phyloP scores from a whole-genome alignment of 1,284 basidiomycete genomes.

The Cystobasidium sp. region DNA sequence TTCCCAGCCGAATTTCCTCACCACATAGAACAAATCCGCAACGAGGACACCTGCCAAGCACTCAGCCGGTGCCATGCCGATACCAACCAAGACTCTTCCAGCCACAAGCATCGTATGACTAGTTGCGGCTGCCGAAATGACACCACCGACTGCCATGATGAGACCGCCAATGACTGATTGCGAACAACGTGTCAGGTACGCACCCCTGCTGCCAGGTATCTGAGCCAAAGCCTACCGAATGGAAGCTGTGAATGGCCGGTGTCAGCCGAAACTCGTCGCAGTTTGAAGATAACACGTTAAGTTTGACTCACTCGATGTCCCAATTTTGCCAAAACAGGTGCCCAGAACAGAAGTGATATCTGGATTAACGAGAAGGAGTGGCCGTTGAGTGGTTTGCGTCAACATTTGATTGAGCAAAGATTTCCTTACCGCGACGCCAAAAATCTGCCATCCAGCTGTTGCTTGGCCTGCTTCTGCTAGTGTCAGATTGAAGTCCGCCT shows the following conservation, averaged over 20 bases:
- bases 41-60: conserved; percentile 29
- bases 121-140: conserved; percentile 12
- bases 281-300: neutral
- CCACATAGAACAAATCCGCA: conserved; percentile 31
- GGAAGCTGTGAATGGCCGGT: neutral
- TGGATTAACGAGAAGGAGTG: neutral
- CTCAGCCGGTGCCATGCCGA: conserved; percentile 37
- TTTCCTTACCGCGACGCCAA: conserved; percentile 21
- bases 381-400: neutral
- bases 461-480: conserved; percentile 37
- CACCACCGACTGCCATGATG: conserved; percentile 30
- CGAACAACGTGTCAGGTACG: neutral
- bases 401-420: neutral
- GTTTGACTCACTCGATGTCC: conserved; percentile 13
- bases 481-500: conserved; percentile 19
- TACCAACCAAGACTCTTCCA: conserved; percentile 22
- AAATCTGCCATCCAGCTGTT: conserved; percentile 40
- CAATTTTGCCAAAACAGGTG: conserved; percentile 11
- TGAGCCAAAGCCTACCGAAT: conserved; percentile 1
- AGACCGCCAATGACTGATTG: conserved; percentile 16
- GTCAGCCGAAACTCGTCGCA: neutral
- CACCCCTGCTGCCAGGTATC: neutral
- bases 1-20: neutral
- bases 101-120: conserved; percentile 10
- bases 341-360: conserved; percentile 35